Conservation (phyloP, 177 flowering plant species). For the Telopea speciosissima region DNA sequence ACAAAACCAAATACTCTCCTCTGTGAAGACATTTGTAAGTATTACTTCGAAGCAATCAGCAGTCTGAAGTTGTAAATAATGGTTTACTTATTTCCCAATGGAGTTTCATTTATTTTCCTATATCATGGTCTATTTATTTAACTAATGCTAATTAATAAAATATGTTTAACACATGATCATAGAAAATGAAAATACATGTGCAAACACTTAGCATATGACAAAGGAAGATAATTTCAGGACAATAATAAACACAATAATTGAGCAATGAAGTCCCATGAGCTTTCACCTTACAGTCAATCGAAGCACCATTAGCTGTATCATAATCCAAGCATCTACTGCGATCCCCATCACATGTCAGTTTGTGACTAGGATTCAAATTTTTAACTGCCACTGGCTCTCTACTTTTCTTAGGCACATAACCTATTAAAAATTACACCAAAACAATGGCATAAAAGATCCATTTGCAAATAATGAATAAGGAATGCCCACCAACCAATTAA, state of each 20-base stretch:
- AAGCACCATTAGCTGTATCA: constrained; percentile 22
- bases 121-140: not conserved
- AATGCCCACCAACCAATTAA: not conserved
- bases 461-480: not conserved
- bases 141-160: not conserved
- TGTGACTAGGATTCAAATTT: constrained; percentile 27
- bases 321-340: constrained; percentile 25
- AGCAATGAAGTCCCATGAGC: not conserved
- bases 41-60: too few relatives aligned
- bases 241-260: not conserved
- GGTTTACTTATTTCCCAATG: too few relatives aligned
- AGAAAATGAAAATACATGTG: not conserved
- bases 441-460: not conserved
- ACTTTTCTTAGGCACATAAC: constrained; percentile 31
- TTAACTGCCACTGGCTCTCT: constrained; percentile 26
- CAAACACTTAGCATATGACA: not conserved
- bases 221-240: not conserved
- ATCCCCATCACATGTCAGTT: constrained; percentile 26
- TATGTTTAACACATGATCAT: not conserved
- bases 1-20: too few relatives aligned
- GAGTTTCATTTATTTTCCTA: too few relatives aligned
- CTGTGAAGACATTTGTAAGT: too few relatives aligned
- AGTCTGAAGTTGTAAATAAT: too few relatives aligned
- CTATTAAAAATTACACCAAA: constrained; percentile 30
- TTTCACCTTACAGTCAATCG: constrained; percentile 42